Evolutionary conservation across 768 basidiomycete species (phyloP), one percentile per base, ranked within the genome.

Genomic region (Serendipita sp.): DNA sequence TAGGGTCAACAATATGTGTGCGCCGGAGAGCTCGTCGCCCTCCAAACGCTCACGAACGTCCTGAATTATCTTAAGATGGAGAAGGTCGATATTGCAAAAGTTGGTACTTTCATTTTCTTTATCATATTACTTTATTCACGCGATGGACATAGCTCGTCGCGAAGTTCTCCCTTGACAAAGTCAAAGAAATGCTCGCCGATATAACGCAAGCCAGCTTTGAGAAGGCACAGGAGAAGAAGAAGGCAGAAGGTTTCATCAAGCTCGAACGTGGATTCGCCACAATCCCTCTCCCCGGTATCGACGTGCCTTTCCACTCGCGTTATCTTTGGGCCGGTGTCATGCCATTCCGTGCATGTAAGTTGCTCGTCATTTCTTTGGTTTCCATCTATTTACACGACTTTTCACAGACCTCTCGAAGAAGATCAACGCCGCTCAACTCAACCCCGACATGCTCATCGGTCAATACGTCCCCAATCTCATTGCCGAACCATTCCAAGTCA

Each of bases 241-340:
- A 83, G 70, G 69, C 70, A n/a, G 87, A 92, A 65, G 95, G 94
- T 5, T 83, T 88, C 69, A 91, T 99, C 76, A 87, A 87, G 69
- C 84, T 99, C 62, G 95, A 99, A 69, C 89, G 96, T 69, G 96
- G 96, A 5, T 96, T 93, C 69, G 95, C 95, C 0, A 93, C 92
- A 18, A 94, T 94, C 65, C 92, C 91, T 45, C 80, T 95, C 44
- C 91, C 94, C 44, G 95, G 95, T 66, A 97, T 99, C 69, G 96
- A 98, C 70, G 96, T 99, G 1, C 96, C 96, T 3, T 99, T 99
- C 89, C 96, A 99, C 74, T 98, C 96, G 2, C 88, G 94, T 66
- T 99, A 98, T 75, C 82, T 99, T 44, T 99, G 96, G 96, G 94
- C 94, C 15, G 93, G 93, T 72, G 93, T 96, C 33, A 81, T 95